Percentiles rank a stretch among this genome's conserved stretches.
Evolutionary conservation across 2,329 filamentous ascomycete species (phyloP).

Genomic region (Orbilia javanica): DNA sequence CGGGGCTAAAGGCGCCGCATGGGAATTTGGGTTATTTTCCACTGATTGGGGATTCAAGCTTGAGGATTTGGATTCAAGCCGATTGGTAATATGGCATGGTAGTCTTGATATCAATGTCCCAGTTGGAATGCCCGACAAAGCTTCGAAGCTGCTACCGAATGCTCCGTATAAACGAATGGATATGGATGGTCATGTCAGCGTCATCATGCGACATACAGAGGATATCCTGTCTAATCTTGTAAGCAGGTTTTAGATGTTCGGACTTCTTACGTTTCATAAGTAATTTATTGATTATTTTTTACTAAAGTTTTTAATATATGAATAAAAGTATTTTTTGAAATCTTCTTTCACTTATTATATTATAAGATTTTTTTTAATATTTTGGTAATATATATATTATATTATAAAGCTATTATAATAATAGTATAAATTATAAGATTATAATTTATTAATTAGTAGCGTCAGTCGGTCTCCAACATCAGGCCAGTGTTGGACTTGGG

Average conservation of each 20-base stretch:
- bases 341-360: no score
- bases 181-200: conserved; percentile 30
- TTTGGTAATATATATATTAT: no score
- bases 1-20: conserved; percentile 61
- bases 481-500: background rate
- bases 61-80: conserved; percentile 61
- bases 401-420: no score
- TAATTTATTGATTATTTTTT: no score
- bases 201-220: conserved; percentile 36
- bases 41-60: conserved; percentile 63
- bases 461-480: background rate
- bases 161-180: conserved; percentile 28
- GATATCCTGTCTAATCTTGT: conserved; percentile 31
- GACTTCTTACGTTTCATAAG: background rate
- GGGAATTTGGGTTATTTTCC: conserved; percentile 62
- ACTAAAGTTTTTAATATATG: no score
- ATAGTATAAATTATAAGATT: no score
- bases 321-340: no score
- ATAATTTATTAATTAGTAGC: background rate
- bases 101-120: conserved; percentile 60
- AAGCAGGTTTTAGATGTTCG: conserved; percentile 9
- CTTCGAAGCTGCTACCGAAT: conserved; percentile 15
- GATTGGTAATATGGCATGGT: conserved; percentile 63
- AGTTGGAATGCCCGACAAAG: conserved; percentile 38
- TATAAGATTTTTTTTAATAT: no score